Evolutionary conservation across 306 rosid species (phyloP).

Genomic region (Ochetophila trinervis): DNA sequence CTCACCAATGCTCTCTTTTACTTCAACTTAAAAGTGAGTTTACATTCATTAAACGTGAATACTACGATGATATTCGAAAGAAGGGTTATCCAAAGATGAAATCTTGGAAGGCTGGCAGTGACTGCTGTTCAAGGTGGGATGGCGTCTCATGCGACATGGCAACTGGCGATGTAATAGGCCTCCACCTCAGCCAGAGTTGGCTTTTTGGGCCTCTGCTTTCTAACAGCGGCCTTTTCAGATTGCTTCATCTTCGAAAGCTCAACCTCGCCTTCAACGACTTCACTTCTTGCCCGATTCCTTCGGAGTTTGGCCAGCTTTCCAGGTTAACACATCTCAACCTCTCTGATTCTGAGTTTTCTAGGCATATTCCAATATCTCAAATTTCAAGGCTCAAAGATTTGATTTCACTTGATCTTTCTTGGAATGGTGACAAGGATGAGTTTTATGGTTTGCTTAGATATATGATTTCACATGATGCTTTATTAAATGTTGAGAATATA

Average conservation of each 20-base stretch:
- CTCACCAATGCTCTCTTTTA: constrained; percentile 8
- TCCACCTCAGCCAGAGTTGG: neutral
- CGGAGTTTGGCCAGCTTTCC: neutral
- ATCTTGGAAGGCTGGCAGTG: neutral
- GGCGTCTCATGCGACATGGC: neutral
- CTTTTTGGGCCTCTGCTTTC: neutral
- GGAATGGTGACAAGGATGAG: too few relatives aligned
- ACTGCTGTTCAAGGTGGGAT: neutral
- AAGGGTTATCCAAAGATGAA: neutral
- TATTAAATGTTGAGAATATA: too few relatives aligned
- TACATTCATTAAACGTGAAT: neutral
- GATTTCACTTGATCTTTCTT: constrained; percentile 3
- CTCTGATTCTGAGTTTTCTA: neutral
- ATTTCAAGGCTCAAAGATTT: neutral
- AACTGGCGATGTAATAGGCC: neutral
- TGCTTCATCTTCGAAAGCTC: neutral
- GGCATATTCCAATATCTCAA: neutral
- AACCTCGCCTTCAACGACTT: constrained; percentile 8
- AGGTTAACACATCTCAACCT: constrained; percentile 11
- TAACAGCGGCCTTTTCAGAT: constrained; percentile 3
- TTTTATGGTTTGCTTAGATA: too few relatives aligned
- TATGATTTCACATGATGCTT: too few relatives aligned
- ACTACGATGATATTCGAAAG: neutral
- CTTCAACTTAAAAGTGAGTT: constrained; percentile 6
- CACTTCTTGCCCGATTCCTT: neutral